phyloP scores from a whole-genome alignment of 257 asterid species.

The Nyctanthes arbortristis region DNA sequence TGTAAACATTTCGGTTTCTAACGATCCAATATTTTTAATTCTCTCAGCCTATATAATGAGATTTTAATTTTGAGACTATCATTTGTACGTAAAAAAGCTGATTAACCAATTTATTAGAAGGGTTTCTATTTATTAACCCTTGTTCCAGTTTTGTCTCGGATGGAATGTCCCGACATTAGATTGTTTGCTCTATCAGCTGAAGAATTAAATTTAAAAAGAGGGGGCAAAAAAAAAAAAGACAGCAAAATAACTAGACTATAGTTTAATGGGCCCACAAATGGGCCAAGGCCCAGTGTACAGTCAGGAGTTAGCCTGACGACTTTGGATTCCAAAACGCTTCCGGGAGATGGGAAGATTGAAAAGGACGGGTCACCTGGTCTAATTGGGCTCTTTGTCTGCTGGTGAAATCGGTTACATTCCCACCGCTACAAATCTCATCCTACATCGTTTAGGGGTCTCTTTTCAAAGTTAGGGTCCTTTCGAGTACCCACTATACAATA shows the following conservation, averaged over 20 bases:
- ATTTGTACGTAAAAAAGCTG: too few relatives aligned
- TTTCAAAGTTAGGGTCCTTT: too few relatives aligned
- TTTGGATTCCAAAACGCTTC: slow-evolving; percentile 32
- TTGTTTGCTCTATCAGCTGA: background rate
- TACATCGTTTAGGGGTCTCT: background rate
- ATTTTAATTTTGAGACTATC: too few relatives aligned
- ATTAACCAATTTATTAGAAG: too few relatives aligned
- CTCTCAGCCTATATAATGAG: too few relatives aligned
- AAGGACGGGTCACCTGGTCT: slow-evolving; percentile 25
- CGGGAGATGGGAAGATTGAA: slow-evolving; percentile 16
- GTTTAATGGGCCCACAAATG: slow-evolving; percentile 10
- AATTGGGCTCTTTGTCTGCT: slow-evolving; percentile 27
- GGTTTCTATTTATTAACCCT: too few relatives aligned
- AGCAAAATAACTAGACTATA: background rate
- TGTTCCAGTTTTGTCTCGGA: background rate
- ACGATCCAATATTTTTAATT: too few relatives aligned
- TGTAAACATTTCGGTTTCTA: too few relatives aligned
- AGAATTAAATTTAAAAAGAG: too few relatives aligned
- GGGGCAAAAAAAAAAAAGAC: background rate
- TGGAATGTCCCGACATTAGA: background rate
- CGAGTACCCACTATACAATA: too few relatives aligned
- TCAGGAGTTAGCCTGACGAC: slow-evolving; percentile 25
- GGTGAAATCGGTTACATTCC: background rate
- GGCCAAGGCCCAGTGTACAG: slow-evolving; percentile 1
- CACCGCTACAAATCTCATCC: background rate